Evolutionary conservation across 2,329 filamentous ascomycete species (phyloP).

Genomic region (Didymella pomorum): DNA sequence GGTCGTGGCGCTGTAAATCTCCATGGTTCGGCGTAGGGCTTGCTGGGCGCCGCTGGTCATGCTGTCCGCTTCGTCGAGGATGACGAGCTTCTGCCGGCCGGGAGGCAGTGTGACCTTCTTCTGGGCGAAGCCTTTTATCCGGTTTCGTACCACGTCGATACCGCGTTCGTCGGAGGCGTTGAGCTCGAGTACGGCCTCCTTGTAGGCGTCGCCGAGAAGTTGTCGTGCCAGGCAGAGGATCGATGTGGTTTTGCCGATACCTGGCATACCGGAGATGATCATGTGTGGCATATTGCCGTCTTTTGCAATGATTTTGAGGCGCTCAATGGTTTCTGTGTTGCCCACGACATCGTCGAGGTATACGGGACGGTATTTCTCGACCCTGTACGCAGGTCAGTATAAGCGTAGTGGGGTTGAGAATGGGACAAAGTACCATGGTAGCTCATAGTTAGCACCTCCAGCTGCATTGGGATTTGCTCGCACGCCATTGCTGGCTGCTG

Average conservation of each 20-base stretch:
- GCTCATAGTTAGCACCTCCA: slow-evolving; percentile 68
- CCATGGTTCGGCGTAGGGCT: slow-evolving; percentile 94
- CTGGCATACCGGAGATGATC: slow-evolving; percentile 99
- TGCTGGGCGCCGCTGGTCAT: slow-evolving; percentile 98
- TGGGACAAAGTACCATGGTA: slow-evolving; percentile 71
- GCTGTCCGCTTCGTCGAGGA: slow-evolving; percentile 93
- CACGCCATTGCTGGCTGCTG: slow-evolving; percentile 54
- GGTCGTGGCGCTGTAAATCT: slow-evolving; percentile 96
- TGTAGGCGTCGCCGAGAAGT: slow-evolving; percentile 90
- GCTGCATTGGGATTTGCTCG: slow-evolving; percentile 52
- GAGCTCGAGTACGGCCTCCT: slow-evolving; percentile 94
- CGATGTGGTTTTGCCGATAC: slow-evolving; percentile 97
- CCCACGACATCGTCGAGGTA: slow-evolving; percentile 97
- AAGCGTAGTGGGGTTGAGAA: background rate
- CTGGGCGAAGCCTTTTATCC: slow-evolving; percentile 98
- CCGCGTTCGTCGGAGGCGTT: slow-evolving; percentile 97
- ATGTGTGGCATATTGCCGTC: slow-evolving; percentile 99
- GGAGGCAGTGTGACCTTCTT: slow-evolving; percentile 96
- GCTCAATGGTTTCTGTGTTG: slow-evolving; percentile 96
- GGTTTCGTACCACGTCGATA: slow-evolving; percentile 95
- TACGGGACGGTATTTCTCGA: slow-evolving; percentile 95
- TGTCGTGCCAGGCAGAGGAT: slow-evolving; percentile 92
- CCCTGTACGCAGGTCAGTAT: slow-evolving; percentile 66
- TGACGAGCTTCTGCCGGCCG: slow-evolving; percentile 94
- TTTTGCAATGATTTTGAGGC: slow-evolving; percentile 96